Conservation (phyloP, 2,329 filamentous ascomycete genomes). For the Arthrobotrys musiformis region DNA sequence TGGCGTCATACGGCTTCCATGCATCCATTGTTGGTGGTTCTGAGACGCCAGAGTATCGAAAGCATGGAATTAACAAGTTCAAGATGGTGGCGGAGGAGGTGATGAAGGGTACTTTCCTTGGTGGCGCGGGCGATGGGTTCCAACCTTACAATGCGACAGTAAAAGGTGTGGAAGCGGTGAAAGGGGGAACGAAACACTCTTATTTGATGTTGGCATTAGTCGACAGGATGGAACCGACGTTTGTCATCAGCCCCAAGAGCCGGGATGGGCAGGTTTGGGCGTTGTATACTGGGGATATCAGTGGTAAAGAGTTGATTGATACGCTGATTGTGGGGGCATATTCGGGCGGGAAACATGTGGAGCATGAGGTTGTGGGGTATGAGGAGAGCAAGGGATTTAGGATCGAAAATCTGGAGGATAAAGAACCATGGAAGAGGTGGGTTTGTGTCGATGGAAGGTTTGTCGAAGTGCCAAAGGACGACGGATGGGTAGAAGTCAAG, state of each 20-base stretch:
- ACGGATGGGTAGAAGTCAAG: conserved; percentile 76
- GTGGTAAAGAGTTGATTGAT: conserved; percentile 72
- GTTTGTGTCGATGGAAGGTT: conserved; percentile 92
- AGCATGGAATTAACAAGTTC: conserved; percentile 81
- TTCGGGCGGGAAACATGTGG: conserved; percentile 69
- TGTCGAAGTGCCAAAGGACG: conserved; percentile 73
- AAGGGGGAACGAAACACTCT: conserved; percentile 69
- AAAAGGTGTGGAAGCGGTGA: conserved; percentile 61
- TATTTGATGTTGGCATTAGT: conserved; percentile 82
- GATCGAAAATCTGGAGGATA: conserved; percentile 74
- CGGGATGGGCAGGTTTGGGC: conserved; percentile 69
- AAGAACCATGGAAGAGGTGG: conserved; percentile 75
- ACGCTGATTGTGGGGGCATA: conserved; percentile 77
- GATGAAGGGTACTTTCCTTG: conserved; percentile 47
- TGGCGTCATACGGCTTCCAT: conserved; percentile 92
- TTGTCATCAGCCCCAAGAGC: conserved; percentile 80
- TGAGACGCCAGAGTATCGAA: conserved; percentile 83
- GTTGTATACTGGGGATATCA: conserved; percentile 49
- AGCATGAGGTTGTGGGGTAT: conserved; percentile 73
- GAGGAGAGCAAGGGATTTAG: conserved; percentile 75
- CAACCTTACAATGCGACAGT: conserved; percentile 71
- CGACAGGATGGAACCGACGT: conserved; percentile 82
- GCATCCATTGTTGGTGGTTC: conserved; percentile 88
- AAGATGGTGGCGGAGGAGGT: conserved; percentile 80
- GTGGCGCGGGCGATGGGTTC: conserved; percentile 64